phyloP scores from a whole-genome alignment of 2,329 filamentous ascomycete species.

The Aspergillus costaricaensis region DNA sequence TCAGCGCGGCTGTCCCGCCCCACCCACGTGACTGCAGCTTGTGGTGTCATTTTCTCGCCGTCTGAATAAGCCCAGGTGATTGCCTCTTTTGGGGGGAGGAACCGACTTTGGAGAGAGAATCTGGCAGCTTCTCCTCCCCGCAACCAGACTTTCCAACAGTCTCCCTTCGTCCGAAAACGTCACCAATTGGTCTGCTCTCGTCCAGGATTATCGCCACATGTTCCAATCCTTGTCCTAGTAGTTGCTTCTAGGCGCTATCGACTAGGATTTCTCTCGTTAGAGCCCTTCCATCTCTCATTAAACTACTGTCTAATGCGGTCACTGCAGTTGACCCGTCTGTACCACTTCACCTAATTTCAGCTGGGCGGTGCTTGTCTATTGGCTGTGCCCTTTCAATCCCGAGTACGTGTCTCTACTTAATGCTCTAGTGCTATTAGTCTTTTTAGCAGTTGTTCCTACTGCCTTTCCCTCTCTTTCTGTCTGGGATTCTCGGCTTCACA shows the following conservation, averaged over 20 bases:
- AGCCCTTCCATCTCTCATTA: neutral
- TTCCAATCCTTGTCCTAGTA: neutral
- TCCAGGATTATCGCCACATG: neutral
- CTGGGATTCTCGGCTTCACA: neutral
- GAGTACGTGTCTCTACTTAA: neutral
- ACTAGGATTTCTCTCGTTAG: neutral
- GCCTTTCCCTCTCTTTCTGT: neutral
- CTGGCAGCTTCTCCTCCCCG: neutral
- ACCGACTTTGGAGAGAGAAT: neutral
- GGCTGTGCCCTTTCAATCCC: neutral
- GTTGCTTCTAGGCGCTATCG: neutral
- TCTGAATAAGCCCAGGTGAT: neutral
- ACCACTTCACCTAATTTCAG: neutral
- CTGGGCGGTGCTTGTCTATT: neutral
- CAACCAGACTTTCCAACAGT: slow-evolving; percentile 4
- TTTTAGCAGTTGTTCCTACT: neutral
- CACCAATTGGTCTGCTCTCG: slow-evolving; percentile 16
- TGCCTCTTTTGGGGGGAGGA: neutral
- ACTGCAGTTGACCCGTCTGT: neutral
- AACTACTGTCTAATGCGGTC: slow-evolving; percentile 5
- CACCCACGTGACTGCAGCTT: neutral
- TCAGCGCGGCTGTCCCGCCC: neutral
- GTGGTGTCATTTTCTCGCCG: too few relatives aligned
- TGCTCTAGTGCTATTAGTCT: neutral
- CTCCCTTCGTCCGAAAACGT: slow-evolving; percentile 38